Evolutionary conservation across 1,284 basidiomycete genomes (phyloP).

Genomic region (Heliocybe sulcata): DNA sequence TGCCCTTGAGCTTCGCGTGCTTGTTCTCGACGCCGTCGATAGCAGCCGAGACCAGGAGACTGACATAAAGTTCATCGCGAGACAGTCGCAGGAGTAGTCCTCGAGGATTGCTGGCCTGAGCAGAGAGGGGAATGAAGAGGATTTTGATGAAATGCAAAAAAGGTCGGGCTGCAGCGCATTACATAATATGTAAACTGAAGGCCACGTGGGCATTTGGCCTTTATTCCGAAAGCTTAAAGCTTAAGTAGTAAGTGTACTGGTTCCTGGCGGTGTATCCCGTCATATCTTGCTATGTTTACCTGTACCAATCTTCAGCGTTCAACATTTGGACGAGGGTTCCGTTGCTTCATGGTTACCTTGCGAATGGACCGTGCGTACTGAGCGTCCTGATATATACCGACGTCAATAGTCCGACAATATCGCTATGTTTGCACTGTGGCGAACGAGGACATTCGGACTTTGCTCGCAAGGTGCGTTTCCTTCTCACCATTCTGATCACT

Average conservation of each 20-base stretch:
- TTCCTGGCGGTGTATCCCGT: too few relatives aligned
- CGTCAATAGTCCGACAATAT: neutral
- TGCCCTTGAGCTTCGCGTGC: neutral
- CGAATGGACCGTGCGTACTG: too few relatives aligned
- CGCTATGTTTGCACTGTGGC: neutral
- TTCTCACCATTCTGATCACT: neutral
- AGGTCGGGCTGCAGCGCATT: neutral
- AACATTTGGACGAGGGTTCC: too few relatives aligned
- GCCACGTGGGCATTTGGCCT: slow-evolving; percentile 1
- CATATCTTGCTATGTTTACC: too few relatives aligned
- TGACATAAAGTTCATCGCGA: neutral
- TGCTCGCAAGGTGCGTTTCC: neutral
- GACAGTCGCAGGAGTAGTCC: neutral
- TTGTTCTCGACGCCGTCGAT: neutral
- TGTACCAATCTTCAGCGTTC: too few relatives aligned
- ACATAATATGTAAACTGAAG: neutral
- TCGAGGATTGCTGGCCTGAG: neutral
- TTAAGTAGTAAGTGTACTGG: too few relatives aligned
- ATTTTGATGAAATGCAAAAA: neutral
- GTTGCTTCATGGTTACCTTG: too few relatives aligned
- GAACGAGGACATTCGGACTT: neutral
- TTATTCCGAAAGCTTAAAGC: too few relatives aligned
- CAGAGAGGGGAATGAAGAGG: neutral
- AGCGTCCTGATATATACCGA: too few relatives aligned
- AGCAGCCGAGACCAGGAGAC: neutral